Base-by-base conservation (phyloP, 2,329 filamentous ascomycete species). In the Xylariaceae sp. region DNA sequence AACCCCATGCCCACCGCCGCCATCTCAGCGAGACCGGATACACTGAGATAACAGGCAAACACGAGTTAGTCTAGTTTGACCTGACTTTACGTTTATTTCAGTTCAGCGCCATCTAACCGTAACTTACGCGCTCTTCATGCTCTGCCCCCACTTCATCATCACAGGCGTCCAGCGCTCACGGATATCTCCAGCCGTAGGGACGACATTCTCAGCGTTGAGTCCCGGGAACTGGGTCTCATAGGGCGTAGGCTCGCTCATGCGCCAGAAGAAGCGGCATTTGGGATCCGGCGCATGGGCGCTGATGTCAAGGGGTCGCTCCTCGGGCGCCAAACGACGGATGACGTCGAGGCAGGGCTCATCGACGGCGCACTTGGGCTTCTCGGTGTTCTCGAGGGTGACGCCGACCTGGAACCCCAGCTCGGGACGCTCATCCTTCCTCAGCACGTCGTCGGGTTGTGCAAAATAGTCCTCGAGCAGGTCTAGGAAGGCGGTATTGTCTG, bases 381-480 rank as follows among this genome's bases (percentile, higher is more conserved):
- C 81, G 1, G 81, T 84, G 69, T 83, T 80, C 61, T 83, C 81
- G 51, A 84, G 76, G 30, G 81, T 84, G 40, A 83, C 81, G 58
- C 81, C 81, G 47, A 84, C 74, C 70, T 84, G 81, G 70, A 82
- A 84, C 64, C 76, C 75, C 22, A 84, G 70, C 63, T 79, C 78
- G 5, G 81, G 81, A 2, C 80, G 75, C 70, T 83, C 79, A 60
- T 84, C 81, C 34, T 64, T 65, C 46, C 67, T 67, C 34, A 84
- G 72, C 2, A 64, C 67, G 8, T 66, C 72, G 16, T 71, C 70
- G 15, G 80, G 76, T 67, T 84, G 81, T 32, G 79, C 80, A 63
- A 84, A 84, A 72, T 84, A 84, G 71, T 83, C 80, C 68, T 84
- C 81, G n/a, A 84, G 75, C 36, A 84, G 72, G 67, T 84, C 80